These are phyloP conservation scores for Blastocystis sp. DNA, from an alignment of 352 stramenopile species.

Conservation along the genomic window DNA sequence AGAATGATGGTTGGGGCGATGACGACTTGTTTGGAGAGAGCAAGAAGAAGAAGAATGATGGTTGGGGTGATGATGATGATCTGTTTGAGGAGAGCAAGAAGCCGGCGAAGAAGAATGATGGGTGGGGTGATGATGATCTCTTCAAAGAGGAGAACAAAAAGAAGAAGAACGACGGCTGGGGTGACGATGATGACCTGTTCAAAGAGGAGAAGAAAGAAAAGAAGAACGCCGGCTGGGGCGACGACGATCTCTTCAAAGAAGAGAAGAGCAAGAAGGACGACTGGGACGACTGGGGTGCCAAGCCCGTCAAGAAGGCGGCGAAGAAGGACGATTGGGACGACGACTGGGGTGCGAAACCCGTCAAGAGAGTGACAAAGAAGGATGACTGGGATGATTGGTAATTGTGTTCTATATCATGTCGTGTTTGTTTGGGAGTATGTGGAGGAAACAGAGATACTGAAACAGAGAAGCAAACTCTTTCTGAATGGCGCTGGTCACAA, in stretches of 20 bases:
- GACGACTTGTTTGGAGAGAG: neutral
- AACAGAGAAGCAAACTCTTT: constrained; percentile 41
- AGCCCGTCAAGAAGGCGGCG: neutral
- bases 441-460: constrained; percentile 17
- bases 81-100: constrained; percentile 26
- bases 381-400: constrained; percentile 55
- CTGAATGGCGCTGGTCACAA: constrained; percentile 6
- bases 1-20: constrained; percentile 33
- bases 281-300: constrained; percentile 42
- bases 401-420: neutral
- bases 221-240: constrained; percentile 32
- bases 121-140: constrained; percentile 51
- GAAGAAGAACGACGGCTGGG: neutral
- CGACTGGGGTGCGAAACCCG: constrained; percentile 39
- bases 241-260: constrained; percentile 13
- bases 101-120: constrained; percentile 10
- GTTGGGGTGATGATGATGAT: constrained; percentile 3
- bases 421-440: constrained; percentile 52
- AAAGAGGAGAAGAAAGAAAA: constrained; percentile 23
- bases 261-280: neutral
- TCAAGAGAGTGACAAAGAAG: neutral
- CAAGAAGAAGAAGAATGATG: neutral
- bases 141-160: neutral
- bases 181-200: neutral
- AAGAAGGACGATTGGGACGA: constrained; percentile 39